Evolutionary conservation across 2,329 filamentous ascomycete genomes (phyloP), one percentile per base, ranked within the genome.

Genomic region (Pseudopyrenochaeta lycopersici): DNA sequence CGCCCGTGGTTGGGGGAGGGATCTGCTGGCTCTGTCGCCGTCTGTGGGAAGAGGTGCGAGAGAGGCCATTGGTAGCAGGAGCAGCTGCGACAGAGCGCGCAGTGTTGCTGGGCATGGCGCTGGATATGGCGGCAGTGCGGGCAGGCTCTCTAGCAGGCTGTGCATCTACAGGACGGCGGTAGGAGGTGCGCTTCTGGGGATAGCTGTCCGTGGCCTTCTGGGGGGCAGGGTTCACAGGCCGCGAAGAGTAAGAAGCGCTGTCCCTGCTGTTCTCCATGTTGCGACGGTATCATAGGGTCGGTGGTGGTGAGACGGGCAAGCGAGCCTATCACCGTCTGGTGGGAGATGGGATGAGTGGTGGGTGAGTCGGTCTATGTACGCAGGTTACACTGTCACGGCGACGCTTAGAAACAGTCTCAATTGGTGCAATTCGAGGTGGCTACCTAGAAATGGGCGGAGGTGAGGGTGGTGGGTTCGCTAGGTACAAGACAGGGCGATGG

Each of bases 1-100:
- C 60, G 53, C 64, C 66, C 7, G 65, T 57, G 3, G 67, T 59
- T 14, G 66, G 61, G 27, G 66, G 66, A 14, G 65, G 65, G 7
- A 71, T 67, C 5, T 69, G 66, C 31, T 72, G 70, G 58, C 67
- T 73, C 49, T 72, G 67, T 18, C 71, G 67, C 44, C 68, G 65
- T 23, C 67, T 61, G 23, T 73, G 70, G 7, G 67, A 71, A 30
- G 66, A 58, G 41, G 46, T 51, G 46, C 66, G 55, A 12, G 68
- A 52, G 18, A 62, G 51, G 46, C 66, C 64, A 55, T 68, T 66
- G 30, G 63, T 40, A 39, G 43, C 18, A 2, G 64, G 52, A 12
- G 54, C 41, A 23, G 58, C 40, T 33, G 66, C 64, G 32, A 67
- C 64, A 12, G 63, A 60, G 0, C 63, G 62, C 21, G 71, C 68